Conservation (phyloP, 495 filamentous ascomycete species). For the Tuber calosporum region DNA sequence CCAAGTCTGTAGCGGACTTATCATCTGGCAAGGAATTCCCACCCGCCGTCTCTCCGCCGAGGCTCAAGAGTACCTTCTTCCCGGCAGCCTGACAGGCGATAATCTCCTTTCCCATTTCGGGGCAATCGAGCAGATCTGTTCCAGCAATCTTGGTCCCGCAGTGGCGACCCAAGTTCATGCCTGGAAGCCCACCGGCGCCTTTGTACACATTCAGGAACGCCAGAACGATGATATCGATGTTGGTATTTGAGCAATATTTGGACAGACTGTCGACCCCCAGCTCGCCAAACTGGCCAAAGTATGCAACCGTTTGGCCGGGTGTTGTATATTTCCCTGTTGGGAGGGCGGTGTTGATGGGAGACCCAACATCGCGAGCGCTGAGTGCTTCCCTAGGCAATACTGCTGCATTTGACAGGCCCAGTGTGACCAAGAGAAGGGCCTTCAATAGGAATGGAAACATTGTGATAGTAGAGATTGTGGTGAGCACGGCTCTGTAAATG, state of each 20-base stretch:
- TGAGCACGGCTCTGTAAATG: background rate
- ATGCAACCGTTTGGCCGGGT: background rate
- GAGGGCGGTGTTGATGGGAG: background rate
- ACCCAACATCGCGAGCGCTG: background rate
- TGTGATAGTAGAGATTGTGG: background rate
- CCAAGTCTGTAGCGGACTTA: conserved; percentile 47
- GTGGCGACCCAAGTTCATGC: conserved; percentile 43
- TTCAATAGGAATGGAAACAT: background rate
- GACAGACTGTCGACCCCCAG: conserved; percentile 41
- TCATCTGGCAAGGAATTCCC: conserved; percentile 54
- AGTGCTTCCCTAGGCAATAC: background rate
- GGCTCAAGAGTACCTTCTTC: conserved; percentile 59
- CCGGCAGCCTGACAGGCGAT: conserved; percentile 47
- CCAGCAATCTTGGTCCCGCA: conserved; percentile 59
- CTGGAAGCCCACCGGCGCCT: conserved; percentile 43
- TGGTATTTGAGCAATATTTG: conserved; percentile 53
- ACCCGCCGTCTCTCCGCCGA: conserved; percentile 54
- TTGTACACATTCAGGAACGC: conserved; percentile 63
- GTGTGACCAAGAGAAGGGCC: background rate
- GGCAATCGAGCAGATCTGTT: conserved; percentile 49
- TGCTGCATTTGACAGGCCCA: background rate
- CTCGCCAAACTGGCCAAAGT: background rate
- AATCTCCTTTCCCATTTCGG: conserved; percentile 58
- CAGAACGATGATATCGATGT: conserved; percentile 60
- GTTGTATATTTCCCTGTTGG: background rate